Evolutionary conservation across 495 filamentous ascomycete species (phyloP), one percentile per base, ranked within the genome.

Genomic region (Annulohypoxylon nitens): DNA sequence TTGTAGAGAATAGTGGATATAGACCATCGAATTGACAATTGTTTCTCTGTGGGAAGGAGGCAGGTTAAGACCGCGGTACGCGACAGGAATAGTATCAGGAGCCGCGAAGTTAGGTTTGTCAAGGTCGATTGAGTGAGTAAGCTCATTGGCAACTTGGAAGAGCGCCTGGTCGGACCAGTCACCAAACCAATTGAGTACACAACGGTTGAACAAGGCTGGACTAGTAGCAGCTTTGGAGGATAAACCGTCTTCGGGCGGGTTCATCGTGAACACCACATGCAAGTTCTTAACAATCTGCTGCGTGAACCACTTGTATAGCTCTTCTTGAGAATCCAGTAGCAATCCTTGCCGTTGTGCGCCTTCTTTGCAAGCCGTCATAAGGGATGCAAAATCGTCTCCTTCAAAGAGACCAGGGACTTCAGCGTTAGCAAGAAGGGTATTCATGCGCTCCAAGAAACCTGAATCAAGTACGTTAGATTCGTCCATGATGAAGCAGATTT

Each of bases 401-500:
- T 99, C 96, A 75, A 99, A 99, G 14, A 99, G 87, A 81, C 96
- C 96, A 20, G 96, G 96, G 45, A 99, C 94, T 83, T 99, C 96
- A 23, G 96, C 96, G 78, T 99, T 99, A 64, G 96, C 96, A 61
- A 99, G 89, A 23, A 99, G 86, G 1, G 96, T 99, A 72, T 99
- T 99, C 96, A 99, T 99, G 67, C 97, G 90, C 80, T 99, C 96
- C 70, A 99, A 80, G 89, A 99, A 99, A 39, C 95, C 96, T 14
- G 96, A 99, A 77, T 99, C 96, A 2, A 99, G 88, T 18, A 99
- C 96, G 76, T 99, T 99, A 6, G 94, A 92, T 85, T 99, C 96
- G 75, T 99, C 96, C 96, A 99, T 97, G 82, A 99, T 97, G 83
- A 99, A 99, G 84, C 97, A 98, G 45, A 99, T 97, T 86, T 98